A percentile compares a stretch with the other conserved stretches of the same genome.
phyloP scores from a whole-genome alignment of 306 rosid species.

The Prunus mongolica region DNA sequence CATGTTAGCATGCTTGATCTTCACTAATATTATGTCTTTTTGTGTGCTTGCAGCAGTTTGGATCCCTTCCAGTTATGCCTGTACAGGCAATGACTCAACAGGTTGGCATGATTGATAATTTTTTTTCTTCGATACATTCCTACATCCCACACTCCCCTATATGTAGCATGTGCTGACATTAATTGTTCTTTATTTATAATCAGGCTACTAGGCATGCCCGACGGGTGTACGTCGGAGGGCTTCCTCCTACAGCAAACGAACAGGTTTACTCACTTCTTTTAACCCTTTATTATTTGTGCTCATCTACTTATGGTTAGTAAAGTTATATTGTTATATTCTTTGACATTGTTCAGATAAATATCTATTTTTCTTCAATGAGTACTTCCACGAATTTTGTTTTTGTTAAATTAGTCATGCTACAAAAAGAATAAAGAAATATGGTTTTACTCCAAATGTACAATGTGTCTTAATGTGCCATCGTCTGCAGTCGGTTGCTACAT shows the following conservation, averaged over 20 bases:
- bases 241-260: slow-evolving; percentile 96
- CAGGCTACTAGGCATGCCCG: slow-evolving; percentile 99
- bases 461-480: background rate
- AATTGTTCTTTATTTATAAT: background rate
- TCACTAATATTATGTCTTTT: slow-evolving; percentile 1
- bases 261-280: slow-evolving; percentile 47
- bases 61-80: slow-evolving; percentile 93
- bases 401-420: too few relatives aligned
- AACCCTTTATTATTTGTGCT: background rate
- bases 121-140: background rate
- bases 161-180: background rate
- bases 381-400: too few relatives aligned
- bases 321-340: background rate
- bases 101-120: slow-evolving; percentile 37
- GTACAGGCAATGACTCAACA: slow-evolving; percentile 99
- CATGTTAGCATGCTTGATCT: background rate
- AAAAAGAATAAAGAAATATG: background rate
- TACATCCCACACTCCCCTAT: background rate
- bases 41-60: slow-evolving; percentile 55
- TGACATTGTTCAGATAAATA: background rate
- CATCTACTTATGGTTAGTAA: background rate
- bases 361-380: too few relatives aligned
- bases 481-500: slow-evolving; percentile 95
- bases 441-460: background rate
- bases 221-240: slow-evolving; percentile 96